A percentile compares a stretch with the other conserved stretches of the same genome.
phyloP scores from a whole-genome alignment of 2,329 filamentous ascomycete genomes.

The Fusarium sp. region DNA sequence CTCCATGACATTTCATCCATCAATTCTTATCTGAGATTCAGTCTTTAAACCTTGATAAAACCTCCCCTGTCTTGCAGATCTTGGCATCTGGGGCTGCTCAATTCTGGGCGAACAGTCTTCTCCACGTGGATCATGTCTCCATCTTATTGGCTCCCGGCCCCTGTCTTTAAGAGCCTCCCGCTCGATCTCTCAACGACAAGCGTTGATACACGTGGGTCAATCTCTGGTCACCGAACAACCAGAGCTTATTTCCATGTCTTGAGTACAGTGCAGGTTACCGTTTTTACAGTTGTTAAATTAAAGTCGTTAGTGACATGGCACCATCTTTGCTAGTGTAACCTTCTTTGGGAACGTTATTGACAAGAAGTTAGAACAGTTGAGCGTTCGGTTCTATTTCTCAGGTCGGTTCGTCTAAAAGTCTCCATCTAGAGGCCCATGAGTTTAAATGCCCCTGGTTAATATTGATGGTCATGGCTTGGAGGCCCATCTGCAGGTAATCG shows the following conservation, averaged over 20 bases:
- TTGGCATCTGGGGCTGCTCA: constrained; percentile 29
- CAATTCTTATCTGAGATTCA: background rate
- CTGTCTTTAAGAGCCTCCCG: constrained; percentile 14
- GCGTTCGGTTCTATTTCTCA: background rate
- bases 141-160: constrained; percentile 19
- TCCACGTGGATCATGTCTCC: constrained; percentile 23
- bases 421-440: background rate
- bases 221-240: constrained; percentile 5
- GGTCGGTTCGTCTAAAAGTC: background rate
- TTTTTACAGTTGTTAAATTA: background rate
- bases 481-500: background rate
- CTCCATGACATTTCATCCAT: background rate
- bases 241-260: background rate
- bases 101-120: constrained; percentile 25
- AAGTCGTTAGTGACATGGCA: background rate
- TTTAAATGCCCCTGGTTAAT: background rate
- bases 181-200: constrained; percentile 30
- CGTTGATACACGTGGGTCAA: constrained; percentile 33
- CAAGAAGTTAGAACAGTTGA: too few species aligned
- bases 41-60: background rate
- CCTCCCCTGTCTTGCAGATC: constrained; percentile 9
- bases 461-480: background rate
- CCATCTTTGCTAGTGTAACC: background rate
- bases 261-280: background rate
- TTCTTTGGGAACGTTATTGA: background rate